Evolutionary conservation across 495 filamentous ascomycete genomes (phyloP).

Genomic region (Penicillium canescens): DNA sequence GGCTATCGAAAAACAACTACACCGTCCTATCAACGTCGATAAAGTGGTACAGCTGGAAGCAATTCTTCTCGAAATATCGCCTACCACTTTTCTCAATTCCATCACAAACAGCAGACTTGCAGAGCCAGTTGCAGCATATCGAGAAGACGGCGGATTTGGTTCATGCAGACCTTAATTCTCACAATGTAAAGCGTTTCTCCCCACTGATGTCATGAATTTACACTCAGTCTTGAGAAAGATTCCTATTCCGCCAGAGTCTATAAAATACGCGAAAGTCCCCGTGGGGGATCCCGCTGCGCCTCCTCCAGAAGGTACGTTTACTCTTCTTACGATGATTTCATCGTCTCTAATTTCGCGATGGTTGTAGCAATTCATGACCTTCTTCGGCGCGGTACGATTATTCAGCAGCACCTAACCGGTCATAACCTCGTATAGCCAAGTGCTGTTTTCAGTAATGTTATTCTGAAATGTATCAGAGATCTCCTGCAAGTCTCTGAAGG

Average conservation of each 20-base stretch:
- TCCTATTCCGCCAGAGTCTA: slow-evolving; percentile 1
- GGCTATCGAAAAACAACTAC: slow-evolving; percentile 12
- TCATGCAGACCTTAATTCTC: slow-evolving; percentile 11
- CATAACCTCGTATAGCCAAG: too few species aligned
- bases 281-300: background rate
- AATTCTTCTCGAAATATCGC: slow-evolving; percentile 8
- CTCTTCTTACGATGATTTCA: background rate
- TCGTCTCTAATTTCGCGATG: background rate
- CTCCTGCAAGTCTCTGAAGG: too few species aligned
- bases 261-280: slow-evolving; percentile 11
- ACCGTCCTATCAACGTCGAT: slow-evolving; percentile 12
- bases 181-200: slow-evolving; percentile 8
- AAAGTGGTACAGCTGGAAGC: slow-evolving; percentile 16
- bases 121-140: slow-evolving; percentile 4
- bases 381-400: slow-evolving; percentile 5
- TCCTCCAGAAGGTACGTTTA: slow-evolving; percentile 11
- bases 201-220: background rate
- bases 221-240: background rate
- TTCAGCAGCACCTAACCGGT: background rate
- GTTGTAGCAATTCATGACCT: slow-evolving; percentile 10
- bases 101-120: slow-evolving; percentile 7
- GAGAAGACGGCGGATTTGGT: slow-evolving; percentile 9
- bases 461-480: too few species aligned
- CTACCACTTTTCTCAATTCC: slow-evolving; percentile 7
- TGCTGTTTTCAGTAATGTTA: too few species aligned